phyloP scores from a whole-genome alignment of 176 grass and related monocot species.

The Puya raimondii region DNA sequence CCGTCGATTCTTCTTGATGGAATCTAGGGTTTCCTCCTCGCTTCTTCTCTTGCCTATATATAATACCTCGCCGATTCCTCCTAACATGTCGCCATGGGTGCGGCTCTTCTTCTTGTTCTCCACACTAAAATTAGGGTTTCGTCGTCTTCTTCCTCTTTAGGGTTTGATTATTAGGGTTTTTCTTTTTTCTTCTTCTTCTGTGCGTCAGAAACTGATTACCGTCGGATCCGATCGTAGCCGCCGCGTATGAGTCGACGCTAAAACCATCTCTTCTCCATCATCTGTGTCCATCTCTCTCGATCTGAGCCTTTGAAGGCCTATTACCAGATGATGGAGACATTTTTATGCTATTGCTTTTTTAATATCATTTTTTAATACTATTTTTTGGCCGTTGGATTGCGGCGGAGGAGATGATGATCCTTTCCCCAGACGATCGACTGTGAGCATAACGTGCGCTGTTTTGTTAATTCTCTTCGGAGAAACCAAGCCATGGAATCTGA shows the following conservation, averaged over 20 bases:
- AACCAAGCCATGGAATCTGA: slow-evolving; percentile 11
- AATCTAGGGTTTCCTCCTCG: too few species aligned
- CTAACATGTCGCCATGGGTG: not conserved
- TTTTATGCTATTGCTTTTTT: not conserved
- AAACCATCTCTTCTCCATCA: not conserved
- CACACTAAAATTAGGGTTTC: not conserved
- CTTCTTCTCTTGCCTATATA: not conserved
- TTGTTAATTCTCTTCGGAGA: slow-evolving; percentile 9
- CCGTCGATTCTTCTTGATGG: too few species aligned
- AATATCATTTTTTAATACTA: not conserved
- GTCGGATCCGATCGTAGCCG: not conserved
- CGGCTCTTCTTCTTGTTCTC: not conserved
- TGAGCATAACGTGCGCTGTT: slow-evolving; percentile 10
- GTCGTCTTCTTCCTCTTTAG: not conserved
- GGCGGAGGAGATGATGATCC: slow-evolving; percentile 3
- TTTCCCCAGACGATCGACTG: slow-evolving; percentile 9
- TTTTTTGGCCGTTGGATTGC: not conserved
- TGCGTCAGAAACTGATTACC: slow-evolving; percentile 13
- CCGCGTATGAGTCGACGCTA: slow-evolving; percentile 13
- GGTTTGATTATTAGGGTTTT: not conserved
- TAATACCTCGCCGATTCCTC: not conserved
- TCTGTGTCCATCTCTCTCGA: not conserved
- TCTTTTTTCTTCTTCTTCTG: not conserved
- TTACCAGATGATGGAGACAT: not conserved
- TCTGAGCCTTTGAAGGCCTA: not conserved